Conservation (phyloP, 2,329 filamentous ascomycete species). For the Talaromyces sp. region DNA sequence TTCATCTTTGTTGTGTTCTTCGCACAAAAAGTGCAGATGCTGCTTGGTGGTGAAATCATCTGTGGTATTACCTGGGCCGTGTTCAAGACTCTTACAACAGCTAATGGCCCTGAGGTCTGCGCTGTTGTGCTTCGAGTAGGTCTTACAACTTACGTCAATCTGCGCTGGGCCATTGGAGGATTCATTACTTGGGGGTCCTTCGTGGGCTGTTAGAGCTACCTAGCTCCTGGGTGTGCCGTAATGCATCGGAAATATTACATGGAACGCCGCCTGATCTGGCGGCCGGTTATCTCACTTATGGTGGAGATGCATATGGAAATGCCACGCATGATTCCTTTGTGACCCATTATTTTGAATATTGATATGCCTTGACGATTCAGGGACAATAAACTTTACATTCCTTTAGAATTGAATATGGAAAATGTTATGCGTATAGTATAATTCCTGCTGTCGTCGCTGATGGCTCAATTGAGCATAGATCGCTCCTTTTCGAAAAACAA, state of each 20-base stretch:
- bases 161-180: not conserved
- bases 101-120: not conserved
- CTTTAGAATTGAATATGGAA: not conserved
- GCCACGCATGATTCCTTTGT: constrained; percentile 21
- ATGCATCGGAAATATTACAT: constrained; percentile 37
- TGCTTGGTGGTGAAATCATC: not conserved
- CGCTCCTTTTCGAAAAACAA: not conserved
- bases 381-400: not conserved
- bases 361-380: not conserved
- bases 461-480: not conserved
- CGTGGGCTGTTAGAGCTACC: not conserved
- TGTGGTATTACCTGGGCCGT: not conserved
- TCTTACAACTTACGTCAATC: not conserved
- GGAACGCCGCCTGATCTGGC: constrained; percentile 30
- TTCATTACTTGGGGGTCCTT: not conserved
- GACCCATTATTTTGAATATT: constrained; percentile 12
- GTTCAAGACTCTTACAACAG: not conserved
- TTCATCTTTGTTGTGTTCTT: too few relatives aligned
- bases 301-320: constrained; percentile 44
- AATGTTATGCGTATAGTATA: not conserved
- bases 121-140: not conserved
- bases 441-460: not conserved
- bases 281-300: constrained; percentile 45
- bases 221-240: constrained; percentile 12
- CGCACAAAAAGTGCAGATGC: not conserved